Base-by-base conservation (phyloP, 2,329 filamentous ascomycete species). In the Diaporthe citriasiana region DNA sequence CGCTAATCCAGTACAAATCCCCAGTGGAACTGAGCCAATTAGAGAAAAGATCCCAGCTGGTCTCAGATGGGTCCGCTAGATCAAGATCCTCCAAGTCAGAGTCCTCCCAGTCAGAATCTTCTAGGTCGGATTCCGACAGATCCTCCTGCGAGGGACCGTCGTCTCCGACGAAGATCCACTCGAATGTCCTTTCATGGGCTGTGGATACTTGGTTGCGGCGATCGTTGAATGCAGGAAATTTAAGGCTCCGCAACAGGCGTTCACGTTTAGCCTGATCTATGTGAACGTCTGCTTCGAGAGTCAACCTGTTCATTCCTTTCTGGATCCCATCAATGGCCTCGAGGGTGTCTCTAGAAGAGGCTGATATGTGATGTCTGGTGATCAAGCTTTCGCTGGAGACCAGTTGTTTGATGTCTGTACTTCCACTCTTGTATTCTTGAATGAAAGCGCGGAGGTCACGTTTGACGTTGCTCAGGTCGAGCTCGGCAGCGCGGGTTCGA, bases 1-100 rank as follows among this genome's bases (percentile, higher is more conserved):
- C 82, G 25, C 76, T 77, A 35, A 83, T 78, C 77, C 80, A 83
- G 70, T 80, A 83, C 0, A 71, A 6, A 9, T 13, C 4, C 2
- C 8, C 42, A 6, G 59, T 69, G 6, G 71, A 73, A 10, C 53
- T 56, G 13, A 73, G 71, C 71, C 71, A 73, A 19, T 72, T 72
- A 2, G 70, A 72, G 33, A 65, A 72, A 33, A 59, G 50, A 25
- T 55, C 42, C 70, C 70, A 72, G 17, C 38, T 53, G 17, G n/a
- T 19, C 3, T 50, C 12, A 15, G 40, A 60, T 42, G 22, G 35
- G 10, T 47, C 51, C 2, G 27, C 40, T 27, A 27, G 53, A 25
- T 27, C 56, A 6, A 25, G 3, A 9, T 56, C 53, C 9, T 33
- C 30, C 30, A 56, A 33, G 19, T 35, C 53, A 1, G 53, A 35